Percentiles rank a stretch among this genome's conserved stretches.
phyloP scores from a whole-genome alignment of 805 yeast species.

The Saturnispora hagleri region DNA sequence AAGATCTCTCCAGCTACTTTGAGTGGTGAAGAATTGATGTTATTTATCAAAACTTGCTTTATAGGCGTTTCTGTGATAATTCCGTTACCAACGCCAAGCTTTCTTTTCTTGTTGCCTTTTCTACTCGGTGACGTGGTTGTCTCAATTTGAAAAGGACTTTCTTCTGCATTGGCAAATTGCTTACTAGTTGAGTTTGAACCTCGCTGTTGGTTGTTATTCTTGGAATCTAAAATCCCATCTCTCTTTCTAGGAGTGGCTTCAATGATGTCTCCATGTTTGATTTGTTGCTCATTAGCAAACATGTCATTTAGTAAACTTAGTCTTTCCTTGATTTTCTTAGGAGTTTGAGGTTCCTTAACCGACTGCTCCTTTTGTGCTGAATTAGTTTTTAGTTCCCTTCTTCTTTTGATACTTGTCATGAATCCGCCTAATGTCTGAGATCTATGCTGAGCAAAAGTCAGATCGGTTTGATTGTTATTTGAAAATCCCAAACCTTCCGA shows the following conservation, averaged over 20 bases:
- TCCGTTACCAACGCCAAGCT: slow-evolving; percentile 3
- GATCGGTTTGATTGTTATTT: background rate
- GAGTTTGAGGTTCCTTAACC: background rate
- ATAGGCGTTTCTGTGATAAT: background rate
- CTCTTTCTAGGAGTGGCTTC: slow-evolving; percentile 19
- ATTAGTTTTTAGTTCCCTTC: slow-evolving; percentile 13
- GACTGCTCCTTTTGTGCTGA: slow-evolving; percentile 20
- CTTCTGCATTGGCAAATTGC: background rate
- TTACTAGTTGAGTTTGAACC: background rate
- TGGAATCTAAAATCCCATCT: background rate
- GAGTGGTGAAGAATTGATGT: background rate
- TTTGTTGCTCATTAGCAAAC: slow-evolving; percentile 2
- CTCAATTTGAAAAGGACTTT: slow-evolving; percentile 4
- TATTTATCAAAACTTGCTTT: background rate
- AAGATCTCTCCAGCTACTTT: background rate
- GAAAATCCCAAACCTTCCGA: background rate
- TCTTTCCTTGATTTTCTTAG: slow-evolving; percentile 1
- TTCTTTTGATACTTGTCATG: slow-evolving; percentile 10
- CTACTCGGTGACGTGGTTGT: background rate
- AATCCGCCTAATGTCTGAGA: slow-evolving; percentile 7
- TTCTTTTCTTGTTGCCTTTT: background rate
- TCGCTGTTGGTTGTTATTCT: background rate
- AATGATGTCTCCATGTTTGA: slow-evolving; percentile 10
- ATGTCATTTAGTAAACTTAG: background rate
- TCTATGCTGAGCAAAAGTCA: background rate